phyloP scores from a whole-genome alignment of 164 flowering plant species.

The Kingdonia uniflora region DNA sequence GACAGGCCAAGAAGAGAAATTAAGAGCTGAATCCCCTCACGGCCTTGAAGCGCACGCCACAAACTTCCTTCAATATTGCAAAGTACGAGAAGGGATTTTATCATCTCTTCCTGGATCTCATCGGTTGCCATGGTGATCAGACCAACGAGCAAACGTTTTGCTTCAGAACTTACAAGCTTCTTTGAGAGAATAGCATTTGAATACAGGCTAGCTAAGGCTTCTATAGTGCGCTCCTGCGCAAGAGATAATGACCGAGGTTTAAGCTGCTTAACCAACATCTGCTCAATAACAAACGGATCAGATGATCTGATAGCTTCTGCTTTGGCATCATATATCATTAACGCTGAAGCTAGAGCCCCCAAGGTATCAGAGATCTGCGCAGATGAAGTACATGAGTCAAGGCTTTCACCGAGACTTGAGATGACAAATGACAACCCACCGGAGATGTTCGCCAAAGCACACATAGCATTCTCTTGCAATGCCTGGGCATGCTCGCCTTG shows the following conservation, averaged over 20 bases:
- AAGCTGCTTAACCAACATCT: slow-evolving; percentile 65
- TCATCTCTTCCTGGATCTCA: slow-evolving; percentile 89
- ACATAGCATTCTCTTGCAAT: slow-evolving; percentile 97
- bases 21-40: slow-evolving; percentile 94
- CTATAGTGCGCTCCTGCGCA: slow-evolving; percentile 92
- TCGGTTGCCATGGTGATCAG: slow-evolving; percentile 87
- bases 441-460: slow-evolving; percentile 96
- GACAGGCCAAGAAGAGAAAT: slow-evolving; percentile 99
- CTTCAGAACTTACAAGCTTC: slow-evolving; percentile 69
- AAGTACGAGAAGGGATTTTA: slow-evolving; percentile 62
- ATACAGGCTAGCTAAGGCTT: slow-evolving; percentile 96
- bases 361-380: slow-evolving; percentile 90
- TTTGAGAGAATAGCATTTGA: slow-evolving; percentile 61
- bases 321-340: slow-evolving; percentile 91
- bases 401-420: slow-evolving; percentile 96
- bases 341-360: slow-evolving; percentile 99
- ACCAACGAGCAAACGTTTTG: slow-evolving; percentile 88
- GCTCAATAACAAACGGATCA: slow-evolving; percentile 70
- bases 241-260: slow-evolving; percentile 71
- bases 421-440: slow-evolving; percentile 96
- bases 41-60: slow-evolving; percentile 95
- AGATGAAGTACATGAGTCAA: slow-evolving; percentile 86
- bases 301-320: slow-evolving; percentile 78
- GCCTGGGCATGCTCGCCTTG: slow-evolving; percentile 98
- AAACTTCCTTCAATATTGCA: slow-evolving; percentile 74